Evolutionary conservation across 345 rosid species (phyloP).

Genomic region (Erysimum cheiranthoides): DNA sequence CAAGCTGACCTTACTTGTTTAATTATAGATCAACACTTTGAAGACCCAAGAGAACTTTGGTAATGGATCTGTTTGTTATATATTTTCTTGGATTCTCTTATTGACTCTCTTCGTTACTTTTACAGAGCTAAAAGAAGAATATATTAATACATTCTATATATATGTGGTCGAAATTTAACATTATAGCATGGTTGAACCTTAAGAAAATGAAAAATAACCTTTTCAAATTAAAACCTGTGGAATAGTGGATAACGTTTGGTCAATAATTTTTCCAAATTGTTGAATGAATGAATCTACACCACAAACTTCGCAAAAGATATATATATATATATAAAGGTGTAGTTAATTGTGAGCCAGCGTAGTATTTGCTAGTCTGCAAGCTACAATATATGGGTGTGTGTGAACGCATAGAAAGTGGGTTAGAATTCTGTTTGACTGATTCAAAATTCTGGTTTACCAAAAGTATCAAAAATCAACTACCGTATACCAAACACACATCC

Average conservation of each 20-base stretch:
- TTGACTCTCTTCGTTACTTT: background rate
- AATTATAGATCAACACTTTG: conserved; percentile 9
- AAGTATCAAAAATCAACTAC: conserved; percentile 26
- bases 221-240: no score
- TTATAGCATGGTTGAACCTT: background rate
- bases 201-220: no score
- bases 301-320: background rate
- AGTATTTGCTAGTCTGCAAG: background rate
- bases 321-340: background rate
- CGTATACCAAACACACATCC: conserved; percentile 34
- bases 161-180: background rate
- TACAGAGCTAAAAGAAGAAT: background rate
- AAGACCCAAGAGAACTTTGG: conserved; percentile 11
- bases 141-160: background rate
- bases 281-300: background rate
- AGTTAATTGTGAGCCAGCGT: background rate
- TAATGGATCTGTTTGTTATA: background rate
- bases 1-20: background rate
- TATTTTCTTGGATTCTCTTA: background rate
- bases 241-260: background rate
- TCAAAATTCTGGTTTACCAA: conserved; percentile 41
- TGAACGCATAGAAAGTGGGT: conserved; percentile 25
- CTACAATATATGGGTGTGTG: background rate
- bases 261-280: background rate
- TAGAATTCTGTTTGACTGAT: conserved; percentile 4